These are phyloP conservation scores for Medicago arabica DNA, from an alignment of 306 rosid genomes.

Conservation along the genomic window DNA sequence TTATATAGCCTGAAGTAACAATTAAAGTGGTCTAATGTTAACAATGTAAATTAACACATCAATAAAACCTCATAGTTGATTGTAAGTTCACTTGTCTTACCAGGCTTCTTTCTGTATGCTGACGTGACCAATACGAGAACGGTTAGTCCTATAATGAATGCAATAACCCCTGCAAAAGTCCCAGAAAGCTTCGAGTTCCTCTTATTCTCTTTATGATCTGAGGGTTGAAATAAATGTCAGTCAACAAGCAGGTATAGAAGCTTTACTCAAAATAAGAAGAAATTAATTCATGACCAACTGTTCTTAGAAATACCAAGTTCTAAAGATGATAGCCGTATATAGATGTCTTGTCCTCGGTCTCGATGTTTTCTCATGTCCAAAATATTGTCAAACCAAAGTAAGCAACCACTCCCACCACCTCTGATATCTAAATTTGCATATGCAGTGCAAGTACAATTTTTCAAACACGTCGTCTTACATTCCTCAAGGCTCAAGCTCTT, in stretches of 20 bases:
- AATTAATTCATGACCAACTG: neutral
- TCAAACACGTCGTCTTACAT: neutral
- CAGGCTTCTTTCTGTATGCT: neutral
- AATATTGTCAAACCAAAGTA: conserved; percentile 46
- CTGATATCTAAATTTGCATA: conserved; percentile 34
- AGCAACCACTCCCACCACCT: conserved; percentile 45
- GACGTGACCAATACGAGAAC: neutral
- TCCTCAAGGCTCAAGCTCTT: neutral
- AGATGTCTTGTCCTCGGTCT: conserved; percentile 2
- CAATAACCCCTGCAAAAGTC: neutral
- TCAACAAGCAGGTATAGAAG: neutral
- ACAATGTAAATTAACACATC: too few species aligned
- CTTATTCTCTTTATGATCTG: conserved; percentile 6
- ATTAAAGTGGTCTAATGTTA: too few species aligned
- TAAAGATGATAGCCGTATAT: neutral
- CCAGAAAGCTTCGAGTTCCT: conserved; percentile 22
- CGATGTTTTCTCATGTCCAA: conserved; percentile 23
- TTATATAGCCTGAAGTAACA: neutral
- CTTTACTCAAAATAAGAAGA: neutral
- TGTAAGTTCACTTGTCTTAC: conserved; percentile 1
- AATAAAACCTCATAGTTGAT: too few species aligned
- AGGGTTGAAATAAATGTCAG: neutral
- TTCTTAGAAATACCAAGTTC: conserved; percentile 2
- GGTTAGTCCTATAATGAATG: neutral
- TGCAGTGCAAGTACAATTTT: neutral